Evolutionary conservation across 1,284 basidiomycete species (phyloP), one percentile per base, ranked within the genome.

Genomic region (Ceratobasidium sp.): DNA sequence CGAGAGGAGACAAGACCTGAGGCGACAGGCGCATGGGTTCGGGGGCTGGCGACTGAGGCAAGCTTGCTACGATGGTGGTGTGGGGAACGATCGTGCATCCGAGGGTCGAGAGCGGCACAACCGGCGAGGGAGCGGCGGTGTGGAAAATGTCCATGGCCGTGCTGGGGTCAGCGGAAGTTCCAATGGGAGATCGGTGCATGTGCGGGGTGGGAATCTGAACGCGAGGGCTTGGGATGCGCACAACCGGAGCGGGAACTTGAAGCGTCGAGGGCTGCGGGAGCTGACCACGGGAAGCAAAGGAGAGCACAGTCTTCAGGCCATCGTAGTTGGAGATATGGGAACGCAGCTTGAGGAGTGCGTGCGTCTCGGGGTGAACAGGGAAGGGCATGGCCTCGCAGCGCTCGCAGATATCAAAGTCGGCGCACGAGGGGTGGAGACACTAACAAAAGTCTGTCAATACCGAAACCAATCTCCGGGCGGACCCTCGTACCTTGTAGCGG

Each of bases 331-430:
- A 35, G 3, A 72, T 45, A 27, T 69, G 69, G n/a, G 55, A 56
- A 76, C 84, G 90, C 78, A 94, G 83, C 84, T 95, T 96, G 76
- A 95, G 79, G 79, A 95, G 78, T 0, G 91, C 87, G 76, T 96
- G 94, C 43, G 81, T 84, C 6, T 78, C 74, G 0, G 92, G 91
- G 77, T 96, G 93, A 10, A 90, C 82, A 3, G 88, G 79, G 70
- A 92, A 91, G 0, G 93, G 93, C 58, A 86, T 81, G 0, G 92
- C 87, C 79, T 96, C 93, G 79, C 94, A 96, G 69, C 80, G 79
- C 73, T 85, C 84, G 79, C 93, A 96, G 17, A 96, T 82, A 75
- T 96, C 93, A 73, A 88, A 94, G 78, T 96, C 92, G 0, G 85
- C 84, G 78, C 94, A 96, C 17, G 82, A 79, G 17, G 87, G 84